Base-by-base conservation (phyloP, 2,329 filamentous ascomycete species). In the Nemania sp. region DNA sequence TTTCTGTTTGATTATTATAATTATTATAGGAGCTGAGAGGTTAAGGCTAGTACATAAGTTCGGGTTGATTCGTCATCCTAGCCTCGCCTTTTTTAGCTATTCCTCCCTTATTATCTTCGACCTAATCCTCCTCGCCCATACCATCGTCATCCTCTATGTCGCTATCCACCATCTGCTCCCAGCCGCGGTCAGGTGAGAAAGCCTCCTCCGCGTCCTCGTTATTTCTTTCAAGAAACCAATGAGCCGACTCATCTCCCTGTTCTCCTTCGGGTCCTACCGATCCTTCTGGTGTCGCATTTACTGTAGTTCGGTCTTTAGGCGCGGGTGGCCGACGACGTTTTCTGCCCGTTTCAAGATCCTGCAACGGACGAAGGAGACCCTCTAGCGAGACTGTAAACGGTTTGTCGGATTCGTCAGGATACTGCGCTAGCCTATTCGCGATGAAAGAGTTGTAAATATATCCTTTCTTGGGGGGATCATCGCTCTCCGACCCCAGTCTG, bases 401-500 rank as follows among this genome's bases (percentile, higher is more conserved):
- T 64, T 73, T 75, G 27, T 73, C 74, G 3, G 60, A 67, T 22
- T 74, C 70, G 22, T 78, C 77, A 1, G 76, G 74, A 62, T 75
- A 77, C 18, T 69, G 49, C 10, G 62, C 73, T 51, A 76, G 67
- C 55, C 69, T 75, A 20, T 66, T 78, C 67, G 78, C 74, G 24
- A 79, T 73, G 47, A 87, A 75, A 7, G 84, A 79, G 13, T 79
- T 77, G 22, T 80, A 80, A 66, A 87, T 85, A 49, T 72, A 78
- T 24, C 76, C 77, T 38, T 73, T 72, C 64, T 74, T 77, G 27
- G 71, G 74, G 26, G 76, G 75, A 45, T 73, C 65, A 47, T 84
- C 83, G 20, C 79, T 78, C 52, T 86, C 82, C 3, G 81, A 82
- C 0, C 90, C 79, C 18, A 81, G 80, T 27, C 87, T 83, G 8